Base-by-base conservation (phyloP, 106 monocot genomes). In the Acanthochlamys bracteata region DNA sequence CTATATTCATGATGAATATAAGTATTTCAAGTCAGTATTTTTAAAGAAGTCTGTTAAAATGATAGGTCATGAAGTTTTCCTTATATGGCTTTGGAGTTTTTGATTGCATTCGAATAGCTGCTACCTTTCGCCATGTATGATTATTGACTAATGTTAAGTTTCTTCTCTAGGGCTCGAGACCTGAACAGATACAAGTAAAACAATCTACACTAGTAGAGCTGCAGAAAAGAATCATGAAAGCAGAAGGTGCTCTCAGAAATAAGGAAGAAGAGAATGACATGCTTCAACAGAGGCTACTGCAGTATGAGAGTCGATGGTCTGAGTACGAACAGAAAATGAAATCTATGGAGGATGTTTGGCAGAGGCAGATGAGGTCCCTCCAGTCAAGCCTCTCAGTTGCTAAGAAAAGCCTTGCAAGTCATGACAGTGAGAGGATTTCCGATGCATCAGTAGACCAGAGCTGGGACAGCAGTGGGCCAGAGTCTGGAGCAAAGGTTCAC, bases 291-390 rank as follows among this genome's bases (percentile, higher is more conserved):
- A 73, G 83, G 40, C 76, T 98, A 17, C 85, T 81, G 23, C 90
- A 92, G 67, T 98, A 98, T 1, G 91, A 92, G 55, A 79, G 40
- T 60, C 72, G 88, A 7, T 98, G 96, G 96, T 76, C 81, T 0
- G 96, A 79, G 17, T 98, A 98, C 15, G 91, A 98, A 65, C 76
- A 80, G 64, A 98, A 92, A 41, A 98, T 98, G 96, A 81, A 60
- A 60, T 85, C 92, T 45, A 98, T 98, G 96, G 96, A 98, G 68
- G 96, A 98, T 63, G 73, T 92, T 42, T 98, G 96, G 96, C 96
- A 98, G 75, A 88, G 79, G 55, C 96, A 98, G 65, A 92, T 98
- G 96, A 70, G 76, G 25, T 91, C 96, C 4, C 55, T 98, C 22
- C 96, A 98, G 46, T 79, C 80, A 0, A 88, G 88, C 61, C 76